A percentile compares a stretch with the other conserved stretches of the same genome.
phyloP scores from a whole-genome alignment of 352 stramenopile genomes.

The Phytophthora sansomeana region DNA sequence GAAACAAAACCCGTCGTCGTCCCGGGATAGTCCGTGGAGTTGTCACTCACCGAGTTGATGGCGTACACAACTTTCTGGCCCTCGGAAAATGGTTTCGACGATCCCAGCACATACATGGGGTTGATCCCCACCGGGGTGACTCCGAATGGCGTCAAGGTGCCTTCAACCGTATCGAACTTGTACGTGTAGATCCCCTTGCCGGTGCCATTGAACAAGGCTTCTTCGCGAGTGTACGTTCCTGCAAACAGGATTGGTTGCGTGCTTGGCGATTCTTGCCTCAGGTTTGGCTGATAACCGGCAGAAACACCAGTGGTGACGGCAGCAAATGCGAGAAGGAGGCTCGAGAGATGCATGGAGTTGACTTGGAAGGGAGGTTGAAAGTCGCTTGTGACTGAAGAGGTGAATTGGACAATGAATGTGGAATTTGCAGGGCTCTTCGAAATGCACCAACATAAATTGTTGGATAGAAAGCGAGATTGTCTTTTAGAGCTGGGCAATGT shows the following conservation, averaged over 20 bases:
- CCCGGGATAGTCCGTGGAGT: constrained; percentile 32
- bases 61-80: constrained; percentile 53
- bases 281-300: constrained; percentile 10
- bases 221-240: constrained; percentile 71
- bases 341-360: constrained; percentile 30
- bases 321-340: constrained; percentile 30
- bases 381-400: background rate
- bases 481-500: no score
- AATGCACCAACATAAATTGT: no score
- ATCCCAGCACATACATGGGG: constrained; percentile 66
- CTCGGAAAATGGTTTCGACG: constrained; percentile 32
- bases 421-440: no score
- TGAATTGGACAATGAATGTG: no score
- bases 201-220: constrained; percentile 73
- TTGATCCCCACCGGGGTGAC: constrained; percentile 70
- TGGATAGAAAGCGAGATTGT: no score
- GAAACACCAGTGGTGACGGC: constrained; percentile 23
- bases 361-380: no score
- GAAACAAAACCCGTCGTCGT: constrained; percentile 59
- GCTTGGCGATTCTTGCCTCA: background rate
- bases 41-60: constrained; percentile 60
- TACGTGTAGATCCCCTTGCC: constrained; percentile 73
- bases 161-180: constrained; percentile 52
- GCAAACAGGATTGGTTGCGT: constrained; percentile 55
- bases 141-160: constrained; percentile 44